Percentiles rank a stretch among this genome's conserved stretches.
Conservation (phyloP, 177 flowering plant genomes). For the Vitis hybrid region DNA sequence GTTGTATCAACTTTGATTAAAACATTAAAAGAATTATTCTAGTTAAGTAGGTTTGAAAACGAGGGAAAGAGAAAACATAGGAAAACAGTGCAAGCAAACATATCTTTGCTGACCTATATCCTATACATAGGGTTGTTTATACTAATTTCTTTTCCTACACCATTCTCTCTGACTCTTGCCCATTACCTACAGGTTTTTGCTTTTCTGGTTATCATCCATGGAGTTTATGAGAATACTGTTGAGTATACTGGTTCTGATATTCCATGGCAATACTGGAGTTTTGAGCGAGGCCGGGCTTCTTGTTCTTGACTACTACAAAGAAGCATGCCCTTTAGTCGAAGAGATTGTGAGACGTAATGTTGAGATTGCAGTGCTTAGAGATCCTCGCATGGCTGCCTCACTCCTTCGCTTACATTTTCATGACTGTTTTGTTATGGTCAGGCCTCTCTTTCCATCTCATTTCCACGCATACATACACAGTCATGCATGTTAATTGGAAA, state of each 20-base stretch:
- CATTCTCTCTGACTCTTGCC: background rate
- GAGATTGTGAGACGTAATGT: constrained; percentile 48
- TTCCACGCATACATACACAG: background rate
- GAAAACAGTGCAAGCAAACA: constrained; percentile 1
- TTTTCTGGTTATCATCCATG: constrained; percentile 4
- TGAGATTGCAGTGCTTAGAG: constrained; percentile 45
- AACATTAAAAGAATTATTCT: background rate
- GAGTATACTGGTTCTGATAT: constrained; percentile 12
- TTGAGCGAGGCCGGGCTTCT: constrained; percentile 25
- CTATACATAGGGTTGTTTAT: background rate
- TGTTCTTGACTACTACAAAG: constrained; percentile 43
- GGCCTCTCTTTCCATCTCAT: constrained; percentile 1
- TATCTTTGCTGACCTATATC: background rate
- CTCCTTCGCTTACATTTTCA: constrained; percentile 71
- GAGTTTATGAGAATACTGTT: constrained; percentile 4
- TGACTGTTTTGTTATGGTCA: constrained; percentile 74
- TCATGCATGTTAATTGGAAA: background rate
- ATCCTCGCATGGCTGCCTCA: constrained; percentile 71
- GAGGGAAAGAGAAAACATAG: background rate
- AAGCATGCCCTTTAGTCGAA: constrained; percentile 53
- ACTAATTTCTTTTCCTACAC: background rate
- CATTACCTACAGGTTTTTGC: too few relatives aligned
- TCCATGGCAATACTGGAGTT: constrained; percentile 11
- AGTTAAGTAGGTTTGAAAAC: constrained; percentile 20
- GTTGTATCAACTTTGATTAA: constrained; percentile 30